Evolutionary conservation across 768 basidiomycete species (phyloP).

Genomic region (Serendipita vermifera): DNA sequence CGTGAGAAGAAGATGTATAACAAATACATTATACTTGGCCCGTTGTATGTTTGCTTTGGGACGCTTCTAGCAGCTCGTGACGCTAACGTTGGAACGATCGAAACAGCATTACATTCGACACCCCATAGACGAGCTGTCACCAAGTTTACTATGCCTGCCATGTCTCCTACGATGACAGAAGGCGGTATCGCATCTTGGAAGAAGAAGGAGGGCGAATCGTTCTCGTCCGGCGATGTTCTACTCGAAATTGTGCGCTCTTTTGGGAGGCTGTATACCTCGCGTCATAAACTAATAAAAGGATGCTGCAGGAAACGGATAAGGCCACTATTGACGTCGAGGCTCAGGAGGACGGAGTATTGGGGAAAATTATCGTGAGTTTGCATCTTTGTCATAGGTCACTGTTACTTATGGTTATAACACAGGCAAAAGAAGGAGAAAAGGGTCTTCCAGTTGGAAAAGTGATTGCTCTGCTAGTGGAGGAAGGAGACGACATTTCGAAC

Average conservation of each 20-base stretch:
- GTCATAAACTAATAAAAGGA: neutral
- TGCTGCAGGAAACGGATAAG: conserved; percentile 74
- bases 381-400: neutral
- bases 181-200: conserved; percentile 89
- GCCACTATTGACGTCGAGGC: conserved; percentile 98
- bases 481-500: conserved; percentile 88
- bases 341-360: conserved; percentile 89
- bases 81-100: neutral
- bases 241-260: conserved; percentile 64
- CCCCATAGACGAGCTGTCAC: conserved; percentile 46
- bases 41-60: neutral
- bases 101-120: conserved; percentile 43
- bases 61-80: neutral
- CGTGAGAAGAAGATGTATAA: neutral
- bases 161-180: conserved; percentile 96
- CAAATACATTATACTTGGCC: neutral
- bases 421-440: conserved; percentile 69
- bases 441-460: conserved; percentile 75
- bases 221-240: conserved; percentile 69
- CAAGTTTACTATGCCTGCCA: conserved; percentile 83
- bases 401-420: conserved; percentile 8
- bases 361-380: conserved; percentile 71
- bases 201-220: conserved; percentile 70
- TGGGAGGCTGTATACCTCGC: neutral
- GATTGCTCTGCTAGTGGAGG: conserved; percentile 88